phyloP scores from a whole-genome alignment of 2,329 filamentous ascomycete species.

The Colletotrichum liriopes region DNA sequence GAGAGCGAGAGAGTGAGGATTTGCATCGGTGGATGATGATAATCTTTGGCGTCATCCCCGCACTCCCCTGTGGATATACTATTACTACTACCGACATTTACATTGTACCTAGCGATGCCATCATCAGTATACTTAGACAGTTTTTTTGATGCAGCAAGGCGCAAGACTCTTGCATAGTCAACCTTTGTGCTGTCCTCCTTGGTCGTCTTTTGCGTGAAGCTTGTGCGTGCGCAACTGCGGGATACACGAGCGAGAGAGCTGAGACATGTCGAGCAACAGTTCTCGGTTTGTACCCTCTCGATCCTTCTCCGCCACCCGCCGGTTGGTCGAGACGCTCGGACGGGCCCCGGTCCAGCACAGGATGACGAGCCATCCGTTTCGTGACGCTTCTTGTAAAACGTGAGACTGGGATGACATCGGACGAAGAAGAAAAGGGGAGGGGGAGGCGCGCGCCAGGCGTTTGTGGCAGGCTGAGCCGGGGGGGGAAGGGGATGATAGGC shows the following conservation, averaged over 20 bases:
- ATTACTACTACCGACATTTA: constrained; percentile 42
- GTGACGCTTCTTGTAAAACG: constrained; percentile 33
- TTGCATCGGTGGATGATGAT: constrained; percentile 43
- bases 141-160: constrained; percentile 27
- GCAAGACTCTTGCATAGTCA: constrained; percentile 24
- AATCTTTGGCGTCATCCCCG: constrained; percentile 40
- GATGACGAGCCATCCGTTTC: constrained; percentile 12
- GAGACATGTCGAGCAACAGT: constrained; percentile 16
- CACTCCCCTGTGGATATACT: constrained; percentile 41
- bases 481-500: not conserved
- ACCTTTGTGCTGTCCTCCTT: not conserved
- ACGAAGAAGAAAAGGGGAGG: not conserved
- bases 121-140: constrained; percentile 43
- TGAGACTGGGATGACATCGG: constrained; percentile 19
- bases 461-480: not conserved
- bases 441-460: not conserved
- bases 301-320: not conserved
- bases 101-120: constrained; percentile 42
- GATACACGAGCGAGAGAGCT: not conserved
- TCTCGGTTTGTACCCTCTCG: not conserved
- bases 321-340: constrained; percentile 10
- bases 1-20: constrained; percentile 14
- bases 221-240: not conserved
- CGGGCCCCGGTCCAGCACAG: constrained; percentile 4
- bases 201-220: not conserved